Evolutionary conservation across 176 grass and related monocot species (phyloP).

Genomic region (Oryza glaberrima): DNA sequence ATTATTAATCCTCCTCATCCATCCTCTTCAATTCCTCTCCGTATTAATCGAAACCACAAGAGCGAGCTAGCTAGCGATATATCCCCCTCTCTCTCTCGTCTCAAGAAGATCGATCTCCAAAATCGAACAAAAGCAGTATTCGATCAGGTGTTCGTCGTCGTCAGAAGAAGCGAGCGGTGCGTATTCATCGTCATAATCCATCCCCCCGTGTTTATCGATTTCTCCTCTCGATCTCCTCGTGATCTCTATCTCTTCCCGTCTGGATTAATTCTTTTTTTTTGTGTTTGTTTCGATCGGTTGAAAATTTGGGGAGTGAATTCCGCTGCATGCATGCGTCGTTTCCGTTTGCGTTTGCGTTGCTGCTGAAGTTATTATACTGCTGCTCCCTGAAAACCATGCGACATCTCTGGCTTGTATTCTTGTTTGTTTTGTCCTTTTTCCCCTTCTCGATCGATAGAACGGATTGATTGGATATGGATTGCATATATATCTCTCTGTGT

Average conservation of each 20-base stretch:
- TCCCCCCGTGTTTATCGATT: too few species aligned
- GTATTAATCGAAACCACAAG: not conserved
- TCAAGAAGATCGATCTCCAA: not conserved
- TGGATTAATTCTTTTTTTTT: too few species aligned
- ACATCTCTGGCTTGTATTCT: not conserved
- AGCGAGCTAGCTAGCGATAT: not conserved
- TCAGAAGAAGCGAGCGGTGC: too few species aligned
- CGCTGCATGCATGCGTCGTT: not conserved
- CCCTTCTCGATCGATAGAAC: not conserved
- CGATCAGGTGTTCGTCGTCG: too few species aligned
- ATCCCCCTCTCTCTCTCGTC: not conserved
- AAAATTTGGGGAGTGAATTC: not conserved
- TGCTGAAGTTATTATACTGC: not conserved
- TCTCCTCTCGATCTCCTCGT: not conserved
- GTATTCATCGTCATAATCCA: too few species aligned
- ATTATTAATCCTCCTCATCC: not conserved
- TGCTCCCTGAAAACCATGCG: not conserved
- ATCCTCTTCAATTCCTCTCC: not conserved
- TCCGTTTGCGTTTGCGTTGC: too few species aligned
- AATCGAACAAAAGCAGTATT: too few species aligned
- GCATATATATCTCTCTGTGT: not conserved
- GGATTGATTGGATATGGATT: not conserved
- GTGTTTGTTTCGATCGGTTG: not conserved
- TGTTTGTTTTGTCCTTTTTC: not conserved
- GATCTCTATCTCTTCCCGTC: not conserved